Base-by-base conservation (phyloP, 441 rosid genomes). In the Geranium incanum region DNA sequence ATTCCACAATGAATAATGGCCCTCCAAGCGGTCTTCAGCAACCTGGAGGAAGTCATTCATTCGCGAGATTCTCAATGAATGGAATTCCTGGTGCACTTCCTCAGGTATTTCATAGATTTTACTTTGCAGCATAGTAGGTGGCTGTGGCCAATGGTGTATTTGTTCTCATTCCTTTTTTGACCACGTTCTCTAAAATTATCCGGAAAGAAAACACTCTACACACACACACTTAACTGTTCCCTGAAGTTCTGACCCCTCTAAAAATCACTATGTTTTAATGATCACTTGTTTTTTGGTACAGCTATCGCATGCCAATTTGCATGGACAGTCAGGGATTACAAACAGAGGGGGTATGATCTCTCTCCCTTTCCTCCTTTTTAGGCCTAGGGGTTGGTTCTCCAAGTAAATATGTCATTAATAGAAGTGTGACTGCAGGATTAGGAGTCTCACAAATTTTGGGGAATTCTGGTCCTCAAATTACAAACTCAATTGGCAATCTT, bases 401-500 rank as follows among this genome's bases (percentile, higher is more conserved):
- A 1, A 60, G 36, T 21, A 4, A 19, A 60, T 9, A 85, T 33
- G 80, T 92, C 71, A 90, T 85, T 78, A 86, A 85, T 80, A 83
- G 84, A 73, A 86, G 82, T 85, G 83, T 81, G 69, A 86, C 85
- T 72, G 81, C 88, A 79, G 99, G 98, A 75, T 77, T 95, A 87
- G 99, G 68, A 33, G 66, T 89, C 33, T 88, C 98, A 74, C 98
- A 86, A 74, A 81, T 88, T 74, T 80, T 92, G 87, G 99, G 96
- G 76, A 86, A 84, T 82, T 86, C 91, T 68, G 89, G 93, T 79
- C 84, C 96, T 82, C 84, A 95, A 77, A 88, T 95, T 68, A 84
- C 92, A 13, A 90, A 86, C 77, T 88, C 98, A 36, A 85, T 91
- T 81, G 97, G 97, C 66, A 95, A 88, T 86, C 85, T 95, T 92